phyloP scores from a whole-genome alignment of 129 eudicot species.

The Arctium lappa region DNA sequence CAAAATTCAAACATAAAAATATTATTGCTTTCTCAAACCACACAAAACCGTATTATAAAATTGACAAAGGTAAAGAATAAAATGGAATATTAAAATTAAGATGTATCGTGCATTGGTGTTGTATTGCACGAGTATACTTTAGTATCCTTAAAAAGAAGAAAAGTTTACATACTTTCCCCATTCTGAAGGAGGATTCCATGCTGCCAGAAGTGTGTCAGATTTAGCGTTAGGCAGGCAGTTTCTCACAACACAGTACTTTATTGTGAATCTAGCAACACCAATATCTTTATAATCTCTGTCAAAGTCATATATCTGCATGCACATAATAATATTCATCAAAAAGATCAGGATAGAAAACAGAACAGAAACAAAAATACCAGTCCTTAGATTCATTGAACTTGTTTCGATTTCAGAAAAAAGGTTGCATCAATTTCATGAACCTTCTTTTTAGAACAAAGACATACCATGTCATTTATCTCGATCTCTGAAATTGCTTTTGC shows the following conservation, averaged over 20 bases:
- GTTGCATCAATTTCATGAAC: background rate
- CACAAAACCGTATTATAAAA: too few relatives aligned
- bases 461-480: constrained; percentile 88
- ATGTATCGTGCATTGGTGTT: background rate
- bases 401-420: background rate
- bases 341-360: background rate
- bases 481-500: constrained; percentile 90
- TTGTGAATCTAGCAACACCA: constrained; percentile 89
- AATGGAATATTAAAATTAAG: too few relatives aligned
- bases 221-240: constrained; percentile 86
- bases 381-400: background rate
- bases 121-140: too few relatives aligned
- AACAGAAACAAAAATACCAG: background rate
- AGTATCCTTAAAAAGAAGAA: background rate
- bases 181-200: constrained; percentile 98
- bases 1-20: too few relatives aligned
- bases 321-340: background rate
- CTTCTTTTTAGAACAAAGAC: constrained; percentile 5
- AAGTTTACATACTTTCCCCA: constrained; percentile 85
- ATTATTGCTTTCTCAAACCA: too few relatives aligned
- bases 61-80: too few relatives aligned
- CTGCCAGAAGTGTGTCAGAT: constrained; percentile 83
- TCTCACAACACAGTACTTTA: constrained; percentile 70
- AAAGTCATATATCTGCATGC: constrained; percentile 79
- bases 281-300: constrained; percentile 91